Base-by-base conservation (phyloP, 768 basidiomycete species). In the Tylopilus sp. region DNA sequence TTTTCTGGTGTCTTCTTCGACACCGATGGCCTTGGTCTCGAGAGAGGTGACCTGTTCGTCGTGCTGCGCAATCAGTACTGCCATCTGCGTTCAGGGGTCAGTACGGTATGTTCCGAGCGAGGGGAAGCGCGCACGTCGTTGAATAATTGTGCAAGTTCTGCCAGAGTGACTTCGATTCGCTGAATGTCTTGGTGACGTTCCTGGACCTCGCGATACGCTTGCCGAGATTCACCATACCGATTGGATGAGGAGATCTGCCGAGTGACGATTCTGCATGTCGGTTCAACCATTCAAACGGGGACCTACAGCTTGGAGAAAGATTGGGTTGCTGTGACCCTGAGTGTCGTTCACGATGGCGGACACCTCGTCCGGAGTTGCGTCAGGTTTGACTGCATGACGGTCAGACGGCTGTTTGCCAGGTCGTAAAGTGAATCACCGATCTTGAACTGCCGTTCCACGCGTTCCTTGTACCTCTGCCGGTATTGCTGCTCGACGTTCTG, bases 121-220 rank as follows among this genome's bases (percentile, higher is more conserved):
- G 36, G 46, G 31, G 11, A 10, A 14, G 21, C 19, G 58, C 78
- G 24, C 54, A 89, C 90, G 63, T 98, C 94, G 56, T 78, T 82
- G 73, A 95, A 93, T 61, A 98, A 71, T 64, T 92, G 89, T 4
- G 89, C 90, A 45, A 98, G 77, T 68, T 96, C 92, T n/a, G 81
- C 86, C 43, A 96, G 72, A 4, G 93, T 97, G 60, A 81, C 77
- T 69, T 96, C 92, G 65, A 96, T 92, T 67, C 81, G 83, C 59
- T 80, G 79, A 59, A 98, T 81, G 55, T 97, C 92, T 62, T 86
- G 79, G 65, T 95, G 92, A 31, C 94, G 81, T 53, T 88, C 84
- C 66, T 95, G 94, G 1, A 94, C 92, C 71, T 97, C 94, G 45
- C 83, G 79, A 68, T 87, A 92, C 0, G 89, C 93, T 40, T 81